These are phyloP conservation scores for Auricularia sp. DNA, from an alignment of 768 basidiomycete species.

Conservation along the genomic window DNA sequence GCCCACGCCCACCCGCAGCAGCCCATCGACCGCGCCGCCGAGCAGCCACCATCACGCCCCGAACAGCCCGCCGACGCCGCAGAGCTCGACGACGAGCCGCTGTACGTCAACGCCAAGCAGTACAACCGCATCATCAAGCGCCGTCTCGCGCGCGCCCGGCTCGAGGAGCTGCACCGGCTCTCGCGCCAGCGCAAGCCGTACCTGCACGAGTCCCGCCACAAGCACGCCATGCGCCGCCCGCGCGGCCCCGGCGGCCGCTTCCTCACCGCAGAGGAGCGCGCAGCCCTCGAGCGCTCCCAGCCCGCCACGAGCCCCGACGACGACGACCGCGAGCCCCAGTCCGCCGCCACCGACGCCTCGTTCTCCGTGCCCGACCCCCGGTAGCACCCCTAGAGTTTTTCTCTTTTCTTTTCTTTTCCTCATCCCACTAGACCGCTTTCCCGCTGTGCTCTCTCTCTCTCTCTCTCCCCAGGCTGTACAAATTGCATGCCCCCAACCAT, in stretches of 20 bases:
- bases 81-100: constrained; percentile 82
- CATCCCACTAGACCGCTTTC: too few relatives aligned
- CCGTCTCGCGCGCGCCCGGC: constrained; percentile 76
- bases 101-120: constrained; percentile 99
- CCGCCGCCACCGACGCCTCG: not conserved
- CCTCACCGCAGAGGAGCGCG: constrained; percentile 92
- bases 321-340: not conserved
- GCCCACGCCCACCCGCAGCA: constrained; percentile 21
- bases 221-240: constrained; percentile 95
- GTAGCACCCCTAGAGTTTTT: too few relatives aligned
- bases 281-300: constrained; percentile 34
- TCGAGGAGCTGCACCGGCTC: constrained; percentile 89
- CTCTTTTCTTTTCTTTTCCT: too few relatives aligned
- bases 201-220: constrained; percentile 95
- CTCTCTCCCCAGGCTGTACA: too few relatives aligned
- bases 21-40: not conserved
- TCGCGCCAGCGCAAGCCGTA: constrained; percentile 97
- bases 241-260: constrained; percentile 96
- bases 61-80: constrained; percentile 5
- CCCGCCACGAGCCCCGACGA: not conserved
- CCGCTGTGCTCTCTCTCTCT: too few relatives aligned
- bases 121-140: constrained; percentile 98
- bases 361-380: not conserved
- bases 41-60: not conserved
- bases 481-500: too few relatives aligned